phyloP scores from a whole-genome alignment of 306 rosid genomes.

The Rosa lucieae region DNA sequence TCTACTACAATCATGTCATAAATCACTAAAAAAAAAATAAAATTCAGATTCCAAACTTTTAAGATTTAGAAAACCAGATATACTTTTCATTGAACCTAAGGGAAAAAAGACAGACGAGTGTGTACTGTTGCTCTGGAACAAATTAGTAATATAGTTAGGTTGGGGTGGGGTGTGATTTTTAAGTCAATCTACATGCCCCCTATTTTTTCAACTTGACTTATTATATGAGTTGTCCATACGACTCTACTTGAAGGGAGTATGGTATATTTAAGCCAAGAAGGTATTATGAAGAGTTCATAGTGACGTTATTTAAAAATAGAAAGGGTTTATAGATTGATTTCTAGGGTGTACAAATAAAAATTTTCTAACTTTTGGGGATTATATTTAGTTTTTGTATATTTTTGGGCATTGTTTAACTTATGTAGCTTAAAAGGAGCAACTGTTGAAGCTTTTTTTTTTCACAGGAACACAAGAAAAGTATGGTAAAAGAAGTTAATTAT shows the following conservation, averaged over 20 bases:
- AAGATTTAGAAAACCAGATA: neutral
- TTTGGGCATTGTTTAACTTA: neutral
- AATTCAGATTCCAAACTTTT: neutral
- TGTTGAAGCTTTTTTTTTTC: neutral
- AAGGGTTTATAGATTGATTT: neutral
- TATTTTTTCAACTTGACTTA: neutral
- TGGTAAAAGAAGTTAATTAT: neutral
- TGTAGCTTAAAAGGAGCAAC: neutral
- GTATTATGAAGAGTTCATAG: neutral
- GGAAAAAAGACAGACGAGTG: neutral
- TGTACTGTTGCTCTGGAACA: neutral
- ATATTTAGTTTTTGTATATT: neutral
- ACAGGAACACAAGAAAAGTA: neutral
- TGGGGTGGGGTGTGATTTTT: neutral
- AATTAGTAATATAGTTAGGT: neutral
- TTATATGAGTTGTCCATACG: neutral
- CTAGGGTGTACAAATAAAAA: neutral
- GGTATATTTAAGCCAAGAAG: neutral
- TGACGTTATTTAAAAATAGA: neutral
- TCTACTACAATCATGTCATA: constrained; percentile 4
- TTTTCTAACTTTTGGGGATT: neutral
- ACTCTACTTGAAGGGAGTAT: neutral
- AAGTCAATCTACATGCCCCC: neutral
- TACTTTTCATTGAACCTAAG: neutral
- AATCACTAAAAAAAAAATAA: neutral